Evolutionary conservation across 306 rosid species (phyloP), one percentile per base, ranked within the genome.

Genomic region (Phaseolus lunatus): DNA sequence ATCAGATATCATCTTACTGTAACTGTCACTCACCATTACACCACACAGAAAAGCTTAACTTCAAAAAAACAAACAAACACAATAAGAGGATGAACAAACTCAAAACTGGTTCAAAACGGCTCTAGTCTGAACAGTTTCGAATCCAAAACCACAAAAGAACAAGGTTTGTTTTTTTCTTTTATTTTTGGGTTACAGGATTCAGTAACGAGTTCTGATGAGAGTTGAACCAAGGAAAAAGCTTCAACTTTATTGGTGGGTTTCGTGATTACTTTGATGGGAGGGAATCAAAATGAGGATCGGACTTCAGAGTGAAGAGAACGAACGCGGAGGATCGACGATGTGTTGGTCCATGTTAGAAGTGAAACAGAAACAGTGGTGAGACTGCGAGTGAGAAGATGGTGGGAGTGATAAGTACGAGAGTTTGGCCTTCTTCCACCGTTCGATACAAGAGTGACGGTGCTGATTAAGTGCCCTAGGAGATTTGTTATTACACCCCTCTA

Each of bases 1-100:
- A 68, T 92, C 97, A 16, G 97, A 73, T 81, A 88, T 88, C 97
- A 87, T 90, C 81, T 88, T 88, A 3, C 88, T 45, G 66, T 85
- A 81, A 44, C 72, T 78, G 61, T 90, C 97, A 80, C 82, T 89
- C 49, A 93, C 91, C 96, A 89, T 91, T 54, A 14, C 61, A 20
- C 61, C 14, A 2, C 61, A 53, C 14, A 20, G 4, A 2, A 43
- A 43, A 12, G 15, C 5, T 43, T 43, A 4, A 43, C 48, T 43
- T 7, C 7, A 43, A 3, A 3, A 43, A 43, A 43, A 11, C 15
- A 43, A 39, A 39, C 5, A 43, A 43, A 43, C 5, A 43, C 23
- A 50, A 54, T 61, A 72, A 50, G 24, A 7, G 4, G 35, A 80
- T 9, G 3, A 57, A 9, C 29, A 27, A 0, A 62, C 74, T 24